phyloP scores from a whole-genome alignment of 768 basidiomycete species.

The Lentinula sp. region DNA sequence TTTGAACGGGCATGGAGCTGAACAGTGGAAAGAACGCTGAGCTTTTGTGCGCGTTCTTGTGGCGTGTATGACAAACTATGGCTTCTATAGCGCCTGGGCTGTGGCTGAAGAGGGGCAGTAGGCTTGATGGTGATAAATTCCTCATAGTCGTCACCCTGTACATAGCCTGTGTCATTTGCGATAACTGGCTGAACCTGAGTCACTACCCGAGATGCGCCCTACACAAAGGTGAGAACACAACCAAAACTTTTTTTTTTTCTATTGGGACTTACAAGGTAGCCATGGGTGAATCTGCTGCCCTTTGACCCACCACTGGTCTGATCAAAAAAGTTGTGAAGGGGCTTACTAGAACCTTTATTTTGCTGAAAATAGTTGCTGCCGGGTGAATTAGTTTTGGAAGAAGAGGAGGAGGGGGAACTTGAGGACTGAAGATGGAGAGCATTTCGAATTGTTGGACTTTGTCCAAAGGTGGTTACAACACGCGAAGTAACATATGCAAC shows the following conservation, averaged over 20 bases:
- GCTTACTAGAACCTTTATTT: conserved; percentile 8
- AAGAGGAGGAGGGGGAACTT: conserved; percentile 29
- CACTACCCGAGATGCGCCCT: conserved; percentile 67
- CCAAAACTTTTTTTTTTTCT: not conserved
- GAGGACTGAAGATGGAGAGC: conserved; percentile 65
- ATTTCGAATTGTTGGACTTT: conserved; percentile 66
- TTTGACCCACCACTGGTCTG: conserved; percentile 68
- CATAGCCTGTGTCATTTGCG: conserved; percentile 41
- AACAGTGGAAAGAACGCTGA: conserved; percentile 59
- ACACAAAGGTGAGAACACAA: conserved; percentile 3
- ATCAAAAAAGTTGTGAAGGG: conserved; percentile 24
- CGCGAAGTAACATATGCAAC: conserved; percentile 74
- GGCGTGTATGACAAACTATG: conserved; percentile 51
- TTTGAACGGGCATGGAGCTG: conserved; percentile 57
- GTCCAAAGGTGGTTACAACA: conserved; percentile 69
- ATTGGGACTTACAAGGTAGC: conserved; percentile 49
- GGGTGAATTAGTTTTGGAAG: conserved; percentile 13
- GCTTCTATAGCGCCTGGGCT: conserved; percentile 42
- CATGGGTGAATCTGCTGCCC: conserved; percentile 65
- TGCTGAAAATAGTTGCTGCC: conserved; percentile 5
- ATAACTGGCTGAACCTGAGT: conserved; percentile 65
- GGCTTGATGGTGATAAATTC: conserved; percentile 12
- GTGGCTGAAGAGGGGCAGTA: conserved; percentile 19
- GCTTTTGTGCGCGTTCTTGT: conserved; percentile 33
- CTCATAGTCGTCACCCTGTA: conserved; percentile 61